These are phyloP conservation scores for Colletotrichum sublineola DNA, from an alignment of 2,329 filamentous ascomycete genomes.

Conservation along the genomic window DNA sequence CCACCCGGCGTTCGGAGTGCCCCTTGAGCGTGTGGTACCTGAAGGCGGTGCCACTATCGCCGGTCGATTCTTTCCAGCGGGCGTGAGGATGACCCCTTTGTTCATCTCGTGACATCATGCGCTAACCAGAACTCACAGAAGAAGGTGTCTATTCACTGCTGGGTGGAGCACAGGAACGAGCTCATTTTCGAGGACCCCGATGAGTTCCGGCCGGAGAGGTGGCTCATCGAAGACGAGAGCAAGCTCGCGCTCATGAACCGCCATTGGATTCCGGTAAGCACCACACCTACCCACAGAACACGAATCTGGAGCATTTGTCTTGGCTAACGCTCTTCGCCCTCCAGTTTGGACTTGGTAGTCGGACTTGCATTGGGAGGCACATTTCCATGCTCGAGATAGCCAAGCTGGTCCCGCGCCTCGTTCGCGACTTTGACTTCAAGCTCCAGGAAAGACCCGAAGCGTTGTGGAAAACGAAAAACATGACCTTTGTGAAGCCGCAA, in stretches of 20 bases:
- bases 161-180: constrained; percentile 44
- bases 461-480: not conserved
- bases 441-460: constrained; percentile 28
- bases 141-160: not conserved
- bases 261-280: constrained; percentile 25
- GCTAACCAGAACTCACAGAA: not conserved
- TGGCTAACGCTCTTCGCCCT: not conserved
- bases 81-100: constrained; percentile 40
- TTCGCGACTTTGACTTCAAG: constrained; percentile 52
- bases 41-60: constrained; percentile 57
- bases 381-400: constrained; percentile 58
- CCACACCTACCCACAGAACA: not conserved
- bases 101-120: not conserved
- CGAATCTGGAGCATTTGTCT: not conserved
- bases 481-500: not conserved
- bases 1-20: constrained; percentile 61
- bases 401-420: constrained; percentile 56
- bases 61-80: constrained; percentile 49
- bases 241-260: constrained; percentile 39
- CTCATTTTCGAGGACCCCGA: constrained; percentile 55
- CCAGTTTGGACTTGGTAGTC: constrained; percentile 62
- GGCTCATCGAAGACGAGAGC: constrained; percentile 47
- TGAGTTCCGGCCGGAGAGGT: constrained; percentile 55
- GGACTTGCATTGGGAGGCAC: constrained; percentile 61
- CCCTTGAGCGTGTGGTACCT: constrained; percentile 62